Percentiles rank a stretch among this genome's conserved stretches.
These are phyloP conservation scores for Penicillium psychrosexuale DNA, from an alignment of 2,329 filamentous ascomycete genomes.

Conservation along the genomic window DNA sequence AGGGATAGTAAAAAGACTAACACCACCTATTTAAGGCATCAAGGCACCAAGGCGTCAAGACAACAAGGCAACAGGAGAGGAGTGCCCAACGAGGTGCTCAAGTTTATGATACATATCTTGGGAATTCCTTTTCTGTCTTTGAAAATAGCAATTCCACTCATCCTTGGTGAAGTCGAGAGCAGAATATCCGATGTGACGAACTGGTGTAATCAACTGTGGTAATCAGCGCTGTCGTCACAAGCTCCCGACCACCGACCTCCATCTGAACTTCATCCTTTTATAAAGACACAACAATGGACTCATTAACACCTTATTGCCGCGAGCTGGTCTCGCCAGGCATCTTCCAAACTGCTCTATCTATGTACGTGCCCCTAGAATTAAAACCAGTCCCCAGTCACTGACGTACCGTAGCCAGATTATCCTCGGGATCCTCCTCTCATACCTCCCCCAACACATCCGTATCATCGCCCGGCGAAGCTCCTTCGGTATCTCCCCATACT, in stretches of 20 bases:
- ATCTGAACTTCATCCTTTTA: constrained; percentile 3
- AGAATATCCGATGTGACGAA: background rate
- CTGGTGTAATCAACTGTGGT: background rate
- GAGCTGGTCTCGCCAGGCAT: constrained; percentile 52
- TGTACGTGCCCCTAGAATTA: constrained; percentile 11
- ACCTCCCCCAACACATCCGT: constrained; percentile 89
- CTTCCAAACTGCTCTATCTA: constrained; percentile 28
- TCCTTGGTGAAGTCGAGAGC: background rate
- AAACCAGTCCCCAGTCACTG: background rate
- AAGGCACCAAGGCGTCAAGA: background rate
- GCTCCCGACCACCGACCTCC: background rate
- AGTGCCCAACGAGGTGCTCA: background rate
- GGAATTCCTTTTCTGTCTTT: background rate
- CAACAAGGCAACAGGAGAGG: background rate
- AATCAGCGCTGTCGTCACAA: background rate
- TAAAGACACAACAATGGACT: constrained; percentile 19
- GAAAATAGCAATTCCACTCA: background rate
- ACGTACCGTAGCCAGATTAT: constrained; percentile 62
- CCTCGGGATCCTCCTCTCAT: constrained; percentile 84
- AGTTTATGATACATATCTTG: background rate
- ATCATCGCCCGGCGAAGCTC: constrained; percentile 83
- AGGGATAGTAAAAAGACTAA: background rate
- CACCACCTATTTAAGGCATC: background rate
- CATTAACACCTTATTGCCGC: constrained; percentile 43
- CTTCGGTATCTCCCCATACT: constrained; percentile 93